Conservation (phyloP, 2,329 filamentous ascomycete species). For the Chrysoporthe cubensis region DNA sequence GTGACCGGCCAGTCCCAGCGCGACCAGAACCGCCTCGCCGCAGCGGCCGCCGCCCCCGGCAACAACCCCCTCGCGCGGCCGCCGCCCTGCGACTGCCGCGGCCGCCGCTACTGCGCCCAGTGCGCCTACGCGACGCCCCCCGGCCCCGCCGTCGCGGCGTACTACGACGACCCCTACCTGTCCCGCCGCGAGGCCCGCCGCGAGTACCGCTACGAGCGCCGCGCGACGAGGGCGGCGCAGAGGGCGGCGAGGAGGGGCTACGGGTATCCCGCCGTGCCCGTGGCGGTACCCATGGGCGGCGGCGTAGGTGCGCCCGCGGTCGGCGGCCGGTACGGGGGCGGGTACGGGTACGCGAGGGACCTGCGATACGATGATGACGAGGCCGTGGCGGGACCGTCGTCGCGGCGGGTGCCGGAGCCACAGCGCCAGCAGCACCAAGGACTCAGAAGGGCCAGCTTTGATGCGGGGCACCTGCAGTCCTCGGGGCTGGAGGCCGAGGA, state of each 20-base stretch:
- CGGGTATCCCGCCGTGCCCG: background rate
- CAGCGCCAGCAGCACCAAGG: background rate
- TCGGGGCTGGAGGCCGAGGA: background rate
- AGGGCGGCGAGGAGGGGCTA: background rate
- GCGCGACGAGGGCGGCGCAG: background rate
- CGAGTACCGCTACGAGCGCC: conserved; percentile 1
- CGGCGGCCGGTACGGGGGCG: background rate
- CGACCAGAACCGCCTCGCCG: background rate
- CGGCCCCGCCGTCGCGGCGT: background rate
- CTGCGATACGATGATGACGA: background rate
- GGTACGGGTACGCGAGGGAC: background rate
- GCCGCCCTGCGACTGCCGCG: conserved; percentile 2
- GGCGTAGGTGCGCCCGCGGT: background rate
- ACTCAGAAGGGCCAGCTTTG: background rate
- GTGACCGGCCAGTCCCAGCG: conserved; percentile 10
- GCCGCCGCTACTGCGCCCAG: conserved; percentile 10
- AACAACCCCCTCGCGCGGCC: background rate
- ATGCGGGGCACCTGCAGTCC: background rate
- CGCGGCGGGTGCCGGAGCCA: background rate
- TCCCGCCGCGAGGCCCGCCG: background rate
- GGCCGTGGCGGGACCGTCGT: conserved; percentile 6
- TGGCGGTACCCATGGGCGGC: background rate
- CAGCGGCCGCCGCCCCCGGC: background rate
- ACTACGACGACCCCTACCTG: background rate
- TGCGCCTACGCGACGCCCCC: conserved; percentile 2